Base-by-base conservation (phyloP, 2,329 filamentous ascomycete species). In the Alternaria alternata region DNA sequence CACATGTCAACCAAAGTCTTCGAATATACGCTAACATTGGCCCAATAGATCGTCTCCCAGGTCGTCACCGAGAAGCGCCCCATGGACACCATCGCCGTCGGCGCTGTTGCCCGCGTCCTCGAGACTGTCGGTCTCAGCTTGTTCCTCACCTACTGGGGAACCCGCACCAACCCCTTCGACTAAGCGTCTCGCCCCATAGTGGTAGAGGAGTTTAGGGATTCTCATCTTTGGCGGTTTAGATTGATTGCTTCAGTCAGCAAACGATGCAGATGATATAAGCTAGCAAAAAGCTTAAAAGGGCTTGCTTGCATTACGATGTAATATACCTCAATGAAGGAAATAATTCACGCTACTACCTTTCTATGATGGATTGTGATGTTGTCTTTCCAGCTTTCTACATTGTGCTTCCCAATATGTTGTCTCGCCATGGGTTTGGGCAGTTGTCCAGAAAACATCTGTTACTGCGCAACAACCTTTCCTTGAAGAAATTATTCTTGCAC, bases 71-170 rank as follows among this genome's bases (percentile, higher is more conserved):
- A 98, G 88, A 96, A 94, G 87, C 91, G 94, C 62, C 92, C 94
- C 53, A 81, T 95, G 60, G 94, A 98, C 81, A 94, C 92, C 64
- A 88, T 98, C 70, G 93, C 92, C 70, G 90, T 97, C 68, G 91
- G 91, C 77, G 88, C 91, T 64, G 82, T 95, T 51, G 90, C 92
- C 76, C 94, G 95, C 82, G 83, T 95, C 71, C 87, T 97, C 71
- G 95, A 98, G 88, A 97, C 95, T 3, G 88, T 98, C 61, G 95
- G 94, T 66, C 87, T 98, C 60, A 93, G 91, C 65, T 79, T 97
- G 75, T 93, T 98, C 87, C 86, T 98, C 73, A 97, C 93, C 78
- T 98, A 92, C 91, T 98, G 94, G 94, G 94, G 94, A 75, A 97
- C 94, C 75, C 90, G 91, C 78, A 95, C 93, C 82, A 94, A 93